Base-by-base conservation (phyloP, 352 stramenopile species). In the Phytopythium chamaehyphon region DNA sequence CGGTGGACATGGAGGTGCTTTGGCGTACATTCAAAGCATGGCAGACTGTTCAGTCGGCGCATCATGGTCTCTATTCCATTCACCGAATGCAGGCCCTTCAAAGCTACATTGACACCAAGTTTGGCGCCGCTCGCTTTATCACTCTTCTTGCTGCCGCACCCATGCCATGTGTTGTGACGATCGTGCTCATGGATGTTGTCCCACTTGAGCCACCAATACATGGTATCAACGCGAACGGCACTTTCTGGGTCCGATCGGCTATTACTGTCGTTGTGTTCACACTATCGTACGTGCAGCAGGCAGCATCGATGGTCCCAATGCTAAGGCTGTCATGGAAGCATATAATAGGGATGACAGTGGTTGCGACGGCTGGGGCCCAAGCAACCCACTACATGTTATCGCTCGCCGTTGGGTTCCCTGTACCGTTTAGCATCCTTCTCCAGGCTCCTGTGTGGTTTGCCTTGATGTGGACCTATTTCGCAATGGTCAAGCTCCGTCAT, bases 151-250 rank as follows among this genome's bases (percentile, higher is more conserved):
- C 47, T 0, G 36, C 47, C 2, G 54, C 58, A 3, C 54, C 61
- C 19, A 35, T 59, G n/a, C 57, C 64, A 6, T 62, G 50, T 15
- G 42, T 70, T 14, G 16, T 61, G 2, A 51, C 59, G 3, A 62
- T 63, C 3, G 33, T 54, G 19, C 15, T 61, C 6, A 28, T 57
- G 12, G 61, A 70, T n/a, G 46, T 61, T 14, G 43, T 64, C 15
- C 46, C 47, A 10, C 42, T 70, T 6, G 36, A 46, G 2, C 24
- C 57, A 22, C 51, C 54, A 6, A 23, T 40, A 0, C 50, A 53
- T 19, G 57, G 57, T 2, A n/a, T 48, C 24, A 14, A 49, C 7
- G 36, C 24, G 11, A 73, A 62, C 14, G 48, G 31, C 9, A 19
- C 47, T 18, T 53, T 57, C 26, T 62, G 55, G 48, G 31, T 47